Conservation (phyloP, 805 yeast species). For the Naumovozyma dairenensis region DNA sequence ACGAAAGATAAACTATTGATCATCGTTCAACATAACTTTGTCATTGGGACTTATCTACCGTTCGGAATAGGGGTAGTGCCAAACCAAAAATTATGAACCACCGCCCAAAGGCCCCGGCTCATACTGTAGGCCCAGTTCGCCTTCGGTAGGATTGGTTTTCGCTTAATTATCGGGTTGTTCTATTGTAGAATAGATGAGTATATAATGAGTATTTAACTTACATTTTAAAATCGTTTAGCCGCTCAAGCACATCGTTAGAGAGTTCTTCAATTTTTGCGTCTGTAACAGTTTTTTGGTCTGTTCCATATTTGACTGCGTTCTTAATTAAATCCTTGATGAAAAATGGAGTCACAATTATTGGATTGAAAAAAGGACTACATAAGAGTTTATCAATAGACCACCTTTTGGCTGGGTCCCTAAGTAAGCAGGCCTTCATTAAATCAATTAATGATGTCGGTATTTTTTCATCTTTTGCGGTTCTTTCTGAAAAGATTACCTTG, state of each 20-base stretch:
- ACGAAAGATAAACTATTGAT: too few species aligned
- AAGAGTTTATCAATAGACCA: conserved; percentile 56
- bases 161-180: too few species aligned
- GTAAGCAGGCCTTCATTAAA: conserved; percentile 61
- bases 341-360: conserved; percentile 58
- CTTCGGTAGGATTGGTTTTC: too few species aligned
- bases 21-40: too few species aligned
- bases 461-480: conserved; percentile 48
- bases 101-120: too few species aligned
- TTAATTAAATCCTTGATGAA: conserved; percentile 63
- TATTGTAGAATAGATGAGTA: too few species aligned
- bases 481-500: conserved; percentile 53
- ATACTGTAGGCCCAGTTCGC: too few species aligned
- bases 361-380: conserved; percentile 56
- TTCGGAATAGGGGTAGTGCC: too few species aligned
- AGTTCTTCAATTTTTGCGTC: conserved; percentile 38
- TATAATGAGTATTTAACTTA: too few species aligned
- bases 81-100: too few species aligned
- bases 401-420: conserved; percentile 59
- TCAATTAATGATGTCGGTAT: conserved; percentile 65
- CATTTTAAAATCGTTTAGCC: conserved; percentile 27
- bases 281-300: conserved; percentile 33
- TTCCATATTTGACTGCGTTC: conserved; percentile 71
- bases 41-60: too few species aligned
- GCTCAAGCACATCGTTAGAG: conserved; percentile 51